Conservation (phyloP, 306 rosid genomes). For the Leucaena leucocephala region DNA sequence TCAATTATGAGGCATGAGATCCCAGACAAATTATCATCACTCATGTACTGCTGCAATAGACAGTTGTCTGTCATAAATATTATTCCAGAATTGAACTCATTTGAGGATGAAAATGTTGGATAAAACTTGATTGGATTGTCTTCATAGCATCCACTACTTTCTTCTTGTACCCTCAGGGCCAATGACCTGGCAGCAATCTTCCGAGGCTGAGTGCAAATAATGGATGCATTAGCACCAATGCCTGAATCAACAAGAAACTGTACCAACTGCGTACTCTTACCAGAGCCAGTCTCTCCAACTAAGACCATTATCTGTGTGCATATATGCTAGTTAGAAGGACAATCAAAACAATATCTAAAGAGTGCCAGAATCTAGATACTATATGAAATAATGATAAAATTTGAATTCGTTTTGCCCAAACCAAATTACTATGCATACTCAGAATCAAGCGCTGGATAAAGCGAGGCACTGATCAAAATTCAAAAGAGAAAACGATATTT, state of each 20-base stretch:
- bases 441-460: neutral
- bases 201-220: constrained; percentile 95
- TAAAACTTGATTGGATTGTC: constrained; percentile 45
- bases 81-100: constrained; percentile 56
- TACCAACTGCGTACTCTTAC: constrained; percentile 92
- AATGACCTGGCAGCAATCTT: constrained; percentile 82
- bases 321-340: constrained; percentile 34
- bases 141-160: constrained; percentile 71
- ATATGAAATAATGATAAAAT: neutral
- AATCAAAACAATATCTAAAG: constrained; percentile 16
- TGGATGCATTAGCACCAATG: constrained; percentile 56
- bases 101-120: constrained; percentile 56
- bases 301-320: constrained; percentile 72
- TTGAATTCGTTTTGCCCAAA: neutral
- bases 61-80: constrained; percentile 88
- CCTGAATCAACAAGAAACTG: constrained; percentile 94
- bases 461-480: neutral
- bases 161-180: constrained; percentile 74
- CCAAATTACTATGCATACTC: neutral
- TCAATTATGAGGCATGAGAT: constrained; percentile 85
- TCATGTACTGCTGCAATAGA: constrained; percentile 90
- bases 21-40: constrained; percentile 54
- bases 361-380: neutral
- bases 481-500: neutral
- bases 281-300: constrained; percentile 96